Evolutionary conservation across 164 flowering plant species (phyloP), one percentile per base, ranked within the genome.

Genomic region (Kalanchoe fedtschenkoi): DNA sequence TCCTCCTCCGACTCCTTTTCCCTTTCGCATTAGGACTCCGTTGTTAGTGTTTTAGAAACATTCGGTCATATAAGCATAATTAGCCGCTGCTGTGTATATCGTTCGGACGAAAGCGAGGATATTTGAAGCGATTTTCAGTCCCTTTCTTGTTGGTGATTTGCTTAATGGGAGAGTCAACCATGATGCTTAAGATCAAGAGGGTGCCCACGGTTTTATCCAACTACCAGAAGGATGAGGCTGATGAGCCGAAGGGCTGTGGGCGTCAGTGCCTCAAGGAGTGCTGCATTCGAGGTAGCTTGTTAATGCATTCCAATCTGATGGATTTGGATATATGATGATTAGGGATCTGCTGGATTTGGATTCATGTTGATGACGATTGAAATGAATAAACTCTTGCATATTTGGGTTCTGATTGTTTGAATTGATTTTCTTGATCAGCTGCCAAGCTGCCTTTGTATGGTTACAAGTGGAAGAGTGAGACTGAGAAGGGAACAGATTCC

Each of bases 161-260:
- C 6, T 22, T 19, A 44, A 44, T 44, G 51, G 51, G 51, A 26
- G 34, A 56, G 30, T 2, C 29, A 42, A 65, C 66, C 66, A 72
- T 56, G 78, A 77, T 77, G 80, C 65, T 86, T 71, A 81, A 71
- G 58, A 83, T 86, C 61, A 86, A 86, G 79, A 83, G 83, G 78
- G 91, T 86, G 63, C 82, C 88, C 1, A 86, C 88, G 1, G 76
- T 83, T 29, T 85, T 83, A 35, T 86, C 91, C 15, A 86, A 83
- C 67, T 78, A 70, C 65, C 91, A 80, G 69, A 78, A 83, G 69
- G 84, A 85, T 34, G 82, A 81, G 60, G 57, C 65, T 15, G 79
- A 72, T 7, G 74, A 70, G 16, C 67, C 17, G 0, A 71, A 63
- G 32, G 89, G 89, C 14, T 85, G 91, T 28, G 84, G 91, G 22